These are phyloP conservation scores for Aspergillus baeticus DNA, from an alignment of 495 filamentous ascomycete species.

Conservation along the genomic window DNA sequence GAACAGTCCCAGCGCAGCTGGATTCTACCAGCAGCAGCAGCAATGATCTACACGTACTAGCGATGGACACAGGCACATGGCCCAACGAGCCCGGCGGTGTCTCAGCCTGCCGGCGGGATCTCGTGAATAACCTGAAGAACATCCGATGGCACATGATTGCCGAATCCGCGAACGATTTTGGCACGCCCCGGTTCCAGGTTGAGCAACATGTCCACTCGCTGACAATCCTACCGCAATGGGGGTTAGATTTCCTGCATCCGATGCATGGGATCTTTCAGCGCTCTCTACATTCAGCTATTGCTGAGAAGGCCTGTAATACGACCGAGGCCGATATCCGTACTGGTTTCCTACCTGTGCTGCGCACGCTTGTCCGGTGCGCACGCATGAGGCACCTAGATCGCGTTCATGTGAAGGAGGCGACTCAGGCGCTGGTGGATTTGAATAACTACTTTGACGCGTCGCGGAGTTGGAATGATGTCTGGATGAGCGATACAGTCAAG, in stretches of 20 bases:
- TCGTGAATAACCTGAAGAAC: constrained; percentile 58
- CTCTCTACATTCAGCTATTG: constrained; percentile 57
- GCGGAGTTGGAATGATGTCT: constrained; percentile 60
- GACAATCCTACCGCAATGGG: constrained; percentile 63
- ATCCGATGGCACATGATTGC: constrained; percentile 64
- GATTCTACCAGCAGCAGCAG: constrained; percentile 48
- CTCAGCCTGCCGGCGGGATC: constrained; percentile 62
- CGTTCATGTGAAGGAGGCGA: constrained; percentile 50
- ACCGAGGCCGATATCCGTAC: constrained; percentile 49
- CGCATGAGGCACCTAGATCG: constrained; percentile 47
- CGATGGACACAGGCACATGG: constrained; percentile 63
- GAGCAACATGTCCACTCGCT: constrained; percentile 62
- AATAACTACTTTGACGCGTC: constrained; percentile 58
- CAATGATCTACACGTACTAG: constrained; percentile 55
- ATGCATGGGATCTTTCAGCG: constrained; percentile 61
- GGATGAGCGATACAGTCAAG: constrained; percentile 58
- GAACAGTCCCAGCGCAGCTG: constrained; percentile 22
- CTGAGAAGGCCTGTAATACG: constrained; percentile 46
- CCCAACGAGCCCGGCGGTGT: constrained; percentile 64
- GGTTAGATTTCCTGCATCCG: constrained; percentile 59
- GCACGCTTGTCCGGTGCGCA: constrained; percentile 54
- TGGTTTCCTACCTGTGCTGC: constrained; percentile 60
- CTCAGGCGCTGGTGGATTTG: constrained; percentile 55
- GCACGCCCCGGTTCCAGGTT: constrained; percentile 61
- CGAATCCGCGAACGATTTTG: constrained; percentile 63